Evolutionary conservation across 1,139 yeast genomes (phyloP), one percentile per base, ranked within the genome.

Genomic region (Nadsonia commutata): DNA sequence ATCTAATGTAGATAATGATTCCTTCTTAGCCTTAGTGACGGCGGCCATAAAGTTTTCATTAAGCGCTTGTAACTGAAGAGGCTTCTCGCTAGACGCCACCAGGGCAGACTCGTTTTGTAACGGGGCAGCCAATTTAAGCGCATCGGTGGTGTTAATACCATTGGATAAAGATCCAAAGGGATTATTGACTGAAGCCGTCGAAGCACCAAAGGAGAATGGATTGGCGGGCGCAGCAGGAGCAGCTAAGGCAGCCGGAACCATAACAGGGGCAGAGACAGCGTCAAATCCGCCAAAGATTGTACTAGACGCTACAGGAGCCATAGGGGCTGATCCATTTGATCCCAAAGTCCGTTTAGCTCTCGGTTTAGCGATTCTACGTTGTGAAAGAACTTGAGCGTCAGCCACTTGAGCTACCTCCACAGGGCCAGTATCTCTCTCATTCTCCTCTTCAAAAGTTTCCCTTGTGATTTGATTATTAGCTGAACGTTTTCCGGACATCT

Each of bases 341-440:
- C 48, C 39, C 17, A 43, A 48, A 11, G 45, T 48, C 13, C 50
- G 43, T 56, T 69, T 53, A 36, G 63, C 51, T 49, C 71, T 71
- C 13, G 88, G 86, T 57, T 72, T 70, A 20, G 81, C 66, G 43
- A 40, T 37, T 65, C 78, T 81, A 56, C 96, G 69, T 45, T 64
- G 71, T 9, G 90, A 74, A 71, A 85, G 62, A 4, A 76, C 77
- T 3, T 70, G 76, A 1, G 73, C 68, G 5, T 81, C 69, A 0
- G 95, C 94, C 40, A 55, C 51, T 9, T 18, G n/a, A 8, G 39
- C 21, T 3, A 8, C 16, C 20, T 37, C 45, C 20, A 52, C 54
- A 31, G 67, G 66, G 33, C 33, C 33, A n/a, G 49, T 56, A 21
- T 54, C 52, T n/a, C 57, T 56, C 20, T 60, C 69, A 22, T 63